Percentiles rank a stretch among this genome's conserved stretches.
Evolutionary conservation across 768 basidiomycete species (phyloP).

Genomic region (Tricholoma sp.): DNA sequence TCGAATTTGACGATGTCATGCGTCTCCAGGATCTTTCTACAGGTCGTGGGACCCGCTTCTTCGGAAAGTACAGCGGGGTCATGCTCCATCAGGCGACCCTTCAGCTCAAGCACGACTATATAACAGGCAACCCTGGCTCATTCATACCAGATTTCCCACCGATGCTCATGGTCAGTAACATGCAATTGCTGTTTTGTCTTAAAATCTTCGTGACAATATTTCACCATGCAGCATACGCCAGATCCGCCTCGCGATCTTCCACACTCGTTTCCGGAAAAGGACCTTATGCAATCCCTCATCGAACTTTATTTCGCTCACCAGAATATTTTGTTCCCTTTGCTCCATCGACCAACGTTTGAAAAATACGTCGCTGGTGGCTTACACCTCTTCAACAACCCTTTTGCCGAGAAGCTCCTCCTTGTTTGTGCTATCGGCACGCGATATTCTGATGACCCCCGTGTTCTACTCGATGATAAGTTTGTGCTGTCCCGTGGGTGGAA

Average conservation of each 20-base stretch:
- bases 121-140: constrained; percentile 25
- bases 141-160: not conserved
- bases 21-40: constrained; percentile 26
- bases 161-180: not conserved
- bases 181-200: constrained; percentile 9
- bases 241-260: not conserved
- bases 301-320: constrained; percentile 58
- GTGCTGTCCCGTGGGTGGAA: constrained; percentile 54
- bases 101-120: constrained; percentile 50
- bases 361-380: constrained; percentile 40
- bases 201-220: constrained; percentile 22
- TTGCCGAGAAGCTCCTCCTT: constrained; percentile 57
- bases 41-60: constrained; percentile 35
- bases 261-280: constrained; percentile 45
- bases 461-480: constrained; percentile 33
- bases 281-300: constrained; percentile 48
- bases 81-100: constrained; percentile 48
- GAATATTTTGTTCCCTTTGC: constrained; percentile 57
- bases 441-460: constrained; percentile 52
- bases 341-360: constrained; percentile 71
- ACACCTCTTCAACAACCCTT: constrained; percentile 45
- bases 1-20: constrained; percentile 26
- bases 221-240: constrained; percentile 13
- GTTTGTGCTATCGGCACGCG: constrained; percentile 69
- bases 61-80: constrained; percentile 50